Conservation (phyloP, 2,329 filamentous ascomycete genomes). For the Claviceps humidiphila region DNA sequence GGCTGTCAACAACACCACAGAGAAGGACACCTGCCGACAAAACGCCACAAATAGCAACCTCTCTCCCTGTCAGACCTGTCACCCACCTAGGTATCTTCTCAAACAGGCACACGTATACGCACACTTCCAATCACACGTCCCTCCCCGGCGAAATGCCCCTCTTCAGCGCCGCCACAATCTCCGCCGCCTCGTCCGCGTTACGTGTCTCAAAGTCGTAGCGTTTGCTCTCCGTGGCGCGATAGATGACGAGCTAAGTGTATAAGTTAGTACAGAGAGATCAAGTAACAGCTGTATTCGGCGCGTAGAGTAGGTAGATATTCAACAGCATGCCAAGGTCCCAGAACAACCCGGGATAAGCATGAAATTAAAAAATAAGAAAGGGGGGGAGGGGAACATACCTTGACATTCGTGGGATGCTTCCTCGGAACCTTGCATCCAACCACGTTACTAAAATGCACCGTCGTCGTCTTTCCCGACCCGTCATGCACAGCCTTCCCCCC, state of each 20-base stretch:
- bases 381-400: conserved; percentile 38
- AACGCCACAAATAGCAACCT: no score
- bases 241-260: conserved; percentile 47
- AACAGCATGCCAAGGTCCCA: no score
- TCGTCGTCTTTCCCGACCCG: conserved; percentile 57
- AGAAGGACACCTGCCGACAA: no score
- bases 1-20: no score
- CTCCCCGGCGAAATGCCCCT: conserved; percentile 58
- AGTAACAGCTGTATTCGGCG: no score
- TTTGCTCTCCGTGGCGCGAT: conserved; percentile 63
- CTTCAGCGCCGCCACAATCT: conserved; percentile 68
- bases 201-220: conserved; percentile 77
- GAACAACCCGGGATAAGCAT: no score
- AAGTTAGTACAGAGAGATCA: conserved; percentile 1
- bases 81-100: no score
- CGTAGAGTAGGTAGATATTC: no score
- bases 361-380: background rate
- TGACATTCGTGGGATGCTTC: conserved; percentile 69
- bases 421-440: conserved; percentile 70
- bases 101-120: no score
- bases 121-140: conserved; percentile 24
- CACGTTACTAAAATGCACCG: conserved; percentile 70
- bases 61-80: no score
- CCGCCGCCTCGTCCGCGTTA: conserved; percentile 56
- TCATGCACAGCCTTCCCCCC: conserved; percentile 53